These are phyloP conservation scores for Debaryomyces nepalensis DNA, from an alignment of 1,139 yeast species.

Conservation along the genomic window DNA sequence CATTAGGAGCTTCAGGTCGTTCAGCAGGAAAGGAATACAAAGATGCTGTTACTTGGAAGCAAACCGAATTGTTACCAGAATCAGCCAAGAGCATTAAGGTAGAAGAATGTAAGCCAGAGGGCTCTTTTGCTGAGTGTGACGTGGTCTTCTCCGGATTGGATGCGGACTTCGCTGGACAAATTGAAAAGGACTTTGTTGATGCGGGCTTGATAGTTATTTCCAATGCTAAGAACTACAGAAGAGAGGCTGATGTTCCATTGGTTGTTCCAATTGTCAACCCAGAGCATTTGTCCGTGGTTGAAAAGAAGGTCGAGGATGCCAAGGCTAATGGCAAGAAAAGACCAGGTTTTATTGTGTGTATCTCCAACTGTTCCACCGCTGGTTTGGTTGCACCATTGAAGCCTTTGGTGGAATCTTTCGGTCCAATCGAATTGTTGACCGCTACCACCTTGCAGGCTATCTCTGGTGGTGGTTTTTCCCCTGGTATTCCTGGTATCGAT, in stretches of 20 bases:
- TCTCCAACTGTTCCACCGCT: slow-evolving; percentile 97
- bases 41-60: slow-evolving; percentile 95
- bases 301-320: slow-evolving; percentile 59
- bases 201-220: slow-evolving; percentile 86
- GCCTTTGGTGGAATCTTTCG: slow-evolving; percentile 86
- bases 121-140: slow-evolving; percentile 83
- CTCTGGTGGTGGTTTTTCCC: slow-evolving; percentile 98
- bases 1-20: slow-evolving; percentile 90
- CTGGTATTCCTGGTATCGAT: slow-evolving; percentile 96
- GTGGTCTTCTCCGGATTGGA: slow-evolving; percentile 95
- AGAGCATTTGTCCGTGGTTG: slow-evolving; percentile 84
- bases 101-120: slow-evolving; percentile 74
- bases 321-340: slow-evolving; percentile 55
- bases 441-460: slow-evolving; percentile 96
- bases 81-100: slow-evolving; percentile 66
- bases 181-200: slow-evolving; percentile 82
- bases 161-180: slow-evolving; percentile 89
- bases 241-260: slow-evolving; percentile 85
- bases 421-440: slow-evolving; percentile 85
- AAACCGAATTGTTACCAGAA: slow-evolving; percentile 80
- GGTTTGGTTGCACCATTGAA: slow-evolving; percentile 96
- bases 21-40: slow-evolving; percentile 89
- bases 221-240: slow-evolving; percentile 95
- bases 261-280: slow-evolving; percentile 95
- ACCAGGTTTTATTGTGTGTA: slow-evolving; percentile 89